Evolutionary conservation across 2,329 filamentous ascomycete species (phyloP), one percentile per base, ranked within the genome.

Genomic region (Talaromyces sp.): DNA sequence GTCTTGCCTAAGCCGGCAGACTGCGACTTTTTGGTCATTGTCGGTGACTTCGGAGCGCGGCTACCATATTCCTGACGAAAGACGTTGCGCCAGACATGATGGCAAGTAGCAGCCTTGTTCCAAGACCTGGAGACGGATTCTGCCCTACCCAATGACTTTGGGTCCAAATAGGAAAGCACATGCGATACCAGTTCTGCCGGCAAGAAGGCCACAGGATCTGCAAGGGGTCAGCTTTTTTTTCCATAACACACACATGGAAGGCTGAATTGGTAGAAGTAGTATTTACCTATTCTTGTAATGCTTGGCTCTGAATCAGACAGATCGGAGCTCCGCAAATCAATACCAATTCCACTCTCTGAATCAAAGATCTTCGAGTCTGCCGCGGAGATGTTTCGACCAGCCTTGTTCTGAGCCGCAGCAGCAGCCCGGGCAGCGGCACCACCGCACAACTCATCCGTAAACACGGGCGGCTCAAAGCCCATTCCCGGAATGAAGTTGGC

Each of bases 31-130:
- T 77, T 73, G 35, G 69, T 75, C n/a, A 67, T 57, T 43, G 61
- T 60, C 27, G 65, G 64, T 63, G 77, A 74, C 17, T 78, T 61
- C 24, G 65, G 64, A 61, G 77, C 74, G 21, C 78, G 73, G 32
- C 77, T 65, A 70, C 69, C 79, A 67, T 84, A 86, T 63, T 81
- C 79, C 58, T 77, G 77, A 43, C 84, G 78, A 70, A 88, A 89
- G n/a, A 85, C 81, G 46, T 78, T 76, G 58, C 82, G 82, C 86
- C 86, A 89, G 51, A 88, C 83, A 64, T 85, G 81, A 26, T 77
- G 78, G 26, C 84, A 84, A 17, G 77, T 77, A 31, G 84, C 84
- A 62, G 83, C 75, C 21, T 78, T 74, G 63, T 80, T 72, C 86
- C 86, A 89, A 56, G 74, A 69, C 51, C 71, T 78, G n/a, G 81